Conservation (phyloP, 805 yeast genomes). For the Saccharomycopsis amapae region DNA sequence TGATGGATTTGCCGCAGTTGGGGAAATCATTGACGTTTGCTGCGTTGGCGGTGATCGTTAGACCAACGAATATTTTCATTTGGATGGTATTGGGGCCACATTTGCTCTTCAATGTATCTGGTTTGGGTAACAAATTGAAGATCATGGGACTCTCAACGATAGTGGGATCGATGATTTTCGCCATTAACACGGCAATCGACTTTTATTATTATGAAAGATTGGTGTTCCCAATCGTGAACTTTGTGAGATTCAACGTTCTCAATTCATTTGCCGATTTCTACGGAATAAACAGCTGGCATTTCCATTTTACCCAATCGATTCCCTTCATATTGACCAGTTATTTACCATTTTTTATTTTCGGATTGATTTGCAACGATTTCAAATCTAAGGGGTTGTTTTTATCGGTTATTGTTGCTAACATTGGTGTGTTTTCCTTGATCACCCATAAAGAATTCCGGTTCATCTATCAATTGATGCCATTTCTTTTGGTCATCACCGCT, state of each 20-base stretch:
- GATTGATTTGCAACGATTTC: constrained; percentile 26
- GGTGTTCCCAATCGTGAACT: constrained; percentile 60
- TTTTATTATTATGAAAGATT: constrained; percentile 48
- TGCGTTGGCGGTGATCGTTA: constrained; percentile 54
- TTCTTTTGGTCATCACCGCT: constrained; percentile 49
- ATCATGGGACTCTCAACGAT: constrained; percentile 19
- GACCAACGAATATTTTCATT: constrained; percentile 78
- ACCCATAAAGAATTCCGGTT: constrained; percentile 90
- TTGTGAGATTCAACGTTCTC: constrained; percentile 70
- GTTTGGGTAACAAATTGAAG: constrained; percentile 11
- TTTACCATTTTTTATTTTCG: constrained; percentile 53
- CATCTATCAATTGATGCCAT: constrained; percentile 77
- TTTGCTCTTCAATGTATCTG: constrained; percentile 23
- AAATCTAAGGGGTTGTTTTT: constrained; percentile 28
- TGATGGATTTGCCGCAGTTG: not conserved
- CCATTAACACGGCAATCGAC: constrained; percentile 43
- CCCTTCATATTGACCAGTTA: constrained; percentile 68
- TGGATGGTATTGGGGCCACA: constrained; percentile 61
- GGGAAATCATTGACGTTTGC: constrained; percentile 42
- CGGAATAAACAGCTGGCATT: constrained; percentile 80
- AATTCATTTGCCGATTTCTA: constrained; percentile 72
- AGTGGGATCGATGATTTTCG: constrained; percentile 27
- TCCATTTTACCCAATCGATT: constrained; percentile 74
- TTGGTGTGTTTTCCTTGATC: constrained; percentile 54
- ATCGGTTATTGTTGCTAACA: constrained; percentile 34